Base-by-base conservation (phyloP, 2,329 filamentous ascomycete genomes). In the Lachnellula occidentalis region DNA sequence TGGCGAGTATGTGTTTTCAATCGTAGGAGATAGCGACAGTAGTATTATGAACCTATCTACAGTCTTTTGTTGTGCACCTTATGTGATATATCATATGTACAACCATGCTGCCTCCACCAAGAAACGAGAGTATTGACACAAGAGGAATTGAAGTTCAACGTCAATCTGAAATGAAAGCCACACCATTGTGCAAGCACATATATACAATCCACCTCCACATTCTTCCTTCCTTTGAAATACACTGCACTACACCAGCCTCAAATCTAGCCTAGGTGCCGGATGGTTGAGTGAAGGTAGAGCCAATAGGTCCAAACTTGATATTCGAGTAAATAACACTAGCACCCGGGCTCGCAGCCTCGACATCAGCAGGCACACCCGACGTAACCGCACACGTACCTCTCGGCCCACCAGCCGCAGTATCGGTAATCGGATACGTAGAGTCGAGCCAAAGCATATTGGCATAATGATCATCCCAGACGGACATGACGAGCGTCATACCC, bases 381-480 rank as follows among this genome's bases (percentile, higher is more conserved):
- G 67, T 71, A 46, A 73, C 75, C 48, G 74, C 54, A 69, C 82
- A 86, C 36, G 73, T 71, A 52, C 83, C 83, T 64, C 82, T 79
- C 42, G 72, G 71, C 54, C 74, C 70, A 61, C 82, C 82, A 31
- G 73, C 74, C 2, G 57, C 60, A 50, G 73, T 74, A 31, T 72
- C 64, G 58, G 71, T 67, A 57, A 74, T 73, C 48, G 85, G 85
- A 74, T 80, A 86, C 67, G 74, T 79, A 57, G 79, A 81, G 74
- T 90, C 86, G 64, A 90, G 79, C 87, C 87, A 90, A 65, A 86
- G 78, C 85, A 90, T 89, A 72, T 85, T 78, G 65, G 80, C 73
- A 56, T 79, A 71, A 71, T 87, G 79, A 58, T 76, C 73, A 56
- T 73, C 69, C 77, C 78, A 81, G 56, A 84, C 71, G 22, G 74